These are phyloP conservation scores for Plasmodium gaboni DNA, from an alignment of 169 alveolate species.

Conservation along the genomic window DNA sequence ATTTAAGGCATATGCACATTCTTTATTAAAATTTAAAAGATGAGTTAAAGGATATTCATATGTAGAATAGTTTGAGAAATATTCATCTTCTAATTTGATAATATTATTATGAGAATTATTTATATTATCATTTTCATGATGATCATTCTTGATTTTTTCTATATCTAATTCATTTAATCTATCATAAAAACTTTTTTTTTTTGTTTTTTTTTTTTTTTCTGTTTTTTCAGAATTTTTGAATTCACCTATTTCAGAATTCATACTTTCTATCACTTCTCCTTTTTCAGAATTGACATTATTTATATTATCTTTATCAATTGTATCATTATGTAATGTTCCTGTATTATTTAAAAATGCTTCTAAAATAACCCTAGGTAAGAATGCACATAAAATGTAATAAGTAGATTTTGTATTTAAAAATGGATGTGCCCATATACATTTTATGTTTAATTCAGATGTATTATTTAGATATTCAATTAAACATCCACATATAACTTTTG, in stretches of 20 bases:
- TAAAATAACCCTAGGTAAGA: constrained; percentile 84
- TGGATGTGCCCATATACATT: constrained; percentile 87
- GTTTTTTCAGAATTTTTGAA: not conserved
- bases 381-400: constrained; percentile 82
- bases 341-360: constrained; percentile 82
- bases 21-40: constrained; percentile 46
- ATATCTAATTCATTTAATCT: constrained; percentile 15
- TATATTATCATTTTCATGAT: not conserved
- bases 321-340: constrained; percentile 29
- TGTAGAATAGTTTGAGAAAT: constrained; percentile 33
- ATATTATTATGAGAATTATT: not conserved
- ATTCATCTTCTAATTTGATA: constrained; percentile 1
- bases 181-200: constrained; percentile 51
- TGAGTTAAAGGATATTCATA: constrained; percentile 52
- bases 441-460: constrained; percentile 83
- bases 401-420: constrained; percentile 83
- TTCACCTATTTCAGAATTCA: not conserved
- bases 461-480: constrained; percentile 81
- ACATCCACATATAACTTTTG: constrained; percentile 86
- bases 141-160: not conserved
- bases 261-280: not conserved
- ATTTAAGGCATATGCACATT: constrained; percentile 28
- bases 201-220: not conserved
- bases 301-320: constrained; percentile 46
- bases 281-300: not conserved